Evolutionary conservation across 2,329 filamentous ascomycete genomes (phyloP).

Genomic region (Botryotinia globosa): DNA sequence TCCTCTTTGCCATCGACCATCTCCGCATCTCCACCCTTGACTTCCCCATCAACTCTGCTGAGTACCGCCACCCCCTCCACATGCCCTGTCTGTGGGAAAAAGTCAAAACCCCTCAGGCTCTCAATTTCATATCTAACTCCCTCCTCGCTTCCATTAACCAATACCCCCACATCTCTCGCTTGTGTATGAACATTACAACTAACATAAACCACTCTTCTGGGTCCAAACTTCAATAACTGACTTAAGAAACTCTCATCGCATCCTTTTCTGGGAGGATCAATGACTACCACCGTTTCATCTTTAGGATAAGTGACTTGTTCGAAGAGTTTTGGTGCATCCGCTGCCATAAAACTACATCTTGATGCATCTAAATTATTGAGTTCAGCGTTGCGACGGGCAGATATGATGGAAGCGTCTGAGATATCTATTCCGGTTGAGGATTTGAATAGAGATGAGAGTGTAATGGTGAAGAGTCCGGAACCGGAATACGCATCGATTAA

Average conservation of each 20-base stretch:
- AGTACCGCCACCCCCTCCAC: slow-evolving; percentile 67
- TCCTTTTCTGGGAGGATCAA: slow-evolving; percentile 95
- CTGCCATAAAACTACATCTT: slow-evolving; percentile 81
- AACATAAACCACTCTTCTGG: slow-evolving; percentile 83
- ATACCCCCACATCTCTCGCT: slow-evolving; percentile 83
- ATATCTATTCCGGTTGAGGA: slow-evolving; percentile 90
- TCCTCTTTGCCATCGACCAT: slow-evolving; percentile 8
- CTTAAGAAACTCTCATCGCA: slow-evolving; percentile 81
- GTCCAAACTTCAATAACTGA: slow-evolving; percentile 76
- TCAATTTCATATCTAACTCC: slow-evolving; percentile 74
- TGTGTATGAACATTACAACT: slow-evolving; percentile 98
- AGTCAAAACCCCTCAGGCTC: slow-evolving; percentile 89
- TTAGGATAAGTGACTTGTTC: slow-evolving; percentile 68
- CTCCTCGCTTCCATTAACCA: slow-evolving; percentile 67
- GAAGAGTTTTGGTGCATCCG: slow-evolving; percentile 84
- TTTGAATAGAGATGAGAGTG: slow-evolving; percentile 79
- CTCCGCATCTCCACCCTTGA: not conserved
- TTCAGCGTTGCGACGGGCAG: slow-evolving; percentile 72
- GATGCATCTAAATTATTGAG: slow-evolving; percentile 67
- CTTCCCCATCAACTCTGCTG: slow-evolving; percentile 50
- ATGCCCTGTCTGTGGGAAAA: slow-evolving; percentile 84
- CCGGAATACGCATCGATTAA: slow-evolving; percentile 98
- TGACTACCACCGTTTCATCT: slow-evolving; percentile 85
- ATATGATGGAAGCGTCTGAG: slow-evolving; percentile 71
- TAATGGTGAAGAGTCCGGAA: slow-evolving; percentile 95